phyloP scores from a whole-genome alignment of 2,329 filamentous ascomycete species.

The Cercospora sp. region DNA sequence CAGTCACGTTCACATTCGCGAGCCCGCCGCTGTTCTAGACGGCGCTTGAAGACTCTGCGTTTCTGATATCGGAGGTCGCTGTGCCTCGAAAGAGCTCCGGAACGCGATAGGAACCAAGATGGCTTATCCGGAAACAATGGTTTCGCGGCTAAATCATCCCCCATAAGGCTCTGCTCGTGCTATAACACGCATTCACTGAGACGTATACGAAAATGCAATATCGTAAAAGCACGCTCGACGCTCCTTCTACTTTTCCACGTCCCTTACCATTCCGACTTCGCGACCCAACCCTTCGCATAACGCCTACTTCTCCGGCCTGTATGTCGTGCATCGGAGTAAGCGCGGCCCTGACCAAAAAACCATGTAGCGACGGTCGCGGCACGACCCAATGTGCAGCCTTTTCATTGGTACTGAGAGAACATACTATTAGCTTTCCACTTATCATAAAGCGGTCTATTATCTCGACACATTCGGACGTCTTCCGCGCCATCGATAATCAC shows the following conservation, averaged over 20 bases:
- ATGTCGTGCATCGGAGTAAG: too few species aligned
- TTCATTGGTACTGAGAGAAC: neutral
- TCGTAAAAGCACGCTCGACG: neutral
- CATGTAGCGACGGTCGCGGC: neutral
- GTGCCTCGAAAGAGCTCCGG: neutral
- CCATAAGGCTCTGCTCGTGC: neutral
- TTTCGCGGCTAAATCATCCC: too few species aligned
- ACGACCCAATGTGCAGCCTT: neutral
- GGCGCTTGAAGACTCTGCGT: neutral
- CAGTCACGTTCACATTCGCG: too few species aligned
- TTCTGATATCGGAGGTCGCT: neutral
- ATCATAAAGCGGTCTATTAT: neutral
- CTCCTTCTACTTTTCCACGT: neutral
- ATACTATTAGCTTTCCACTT: neutral
- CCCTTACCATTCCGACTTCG: neutral
- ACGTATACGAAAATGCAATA: neutral
- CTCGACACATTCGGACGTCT: neutral
- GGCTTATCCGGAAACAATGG: too few species aligned
- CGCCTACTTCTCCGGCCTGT: too few species aligned
- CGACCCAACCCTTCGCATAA: too few species aligned
- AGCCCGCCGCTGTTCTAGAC: neutral
- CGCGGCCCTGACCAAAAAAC: too few species aligned
- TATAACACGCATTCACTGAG: neutral
- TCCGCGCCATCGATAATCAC: neutral
- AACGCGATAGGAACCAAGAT: too few species aligned